Base-by-base conservation (phyloP, 139 green algal species). In the Coccomyxa sp. region DNA sequence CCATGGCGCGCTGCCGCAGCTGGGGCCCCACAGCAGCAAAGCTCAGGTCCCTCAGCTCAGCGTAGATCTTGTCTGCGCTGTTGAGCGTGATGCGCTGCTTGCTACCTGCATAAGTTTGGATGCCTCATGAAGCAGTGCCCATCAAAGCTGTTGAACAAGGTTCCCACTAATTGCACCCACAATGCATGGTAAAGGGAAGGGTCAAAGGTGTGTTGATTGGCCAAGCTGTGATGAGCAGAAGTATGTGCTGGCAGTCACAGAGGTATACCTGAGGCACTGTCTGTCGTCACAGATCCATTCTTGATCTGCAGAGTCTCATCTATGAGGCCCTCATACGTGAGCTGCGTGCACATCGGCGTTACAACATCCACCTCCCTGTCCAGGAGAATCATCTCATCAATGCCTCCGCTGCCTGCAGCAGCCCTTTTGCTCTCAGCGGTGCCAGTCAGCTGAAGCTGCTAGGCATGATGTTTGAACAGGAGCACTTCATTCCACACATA, bases 241-340 rank as follows among this genome's bases (percentile, higher is more conserved):
- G n/a, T n/a, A n/a, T n/a, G n/a, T n/a, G n/a, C n/a, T n/a, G n/a
- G n/a, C n/a, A 22, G 50, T 22, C 50, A 3, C 18, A 64, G 50
- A 22, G 50, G 50, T 18, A 22, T 64, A 6, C 50, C 50, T 64
- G 50, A 64, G 50, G 64, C 24, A 10, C 14, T 38, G 64, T 55
- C 71, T 29, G 64, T 6, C 18, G 38, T 64, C 18, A 84, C 81
- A 40, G 68, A 35, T 54, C 81, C 81, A 54, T 84, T 84, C 24
- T 80, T 86, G 76, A 98, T 95, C 44, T 90, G 86, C 16, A 95
- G 87, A 2, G 96, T 82, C 85, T 99, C 95, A 76, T 98, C 95
- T 0, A 98, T 84, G 38, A 98, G 87, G 8, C 95, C 95, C 80
- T 98, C 95, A 81, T 98, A 98, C 2, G 95, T 99, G 50, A 98